Percentiles rank a stretch among this genome's conserved stretches.
Evolutionary conservation across 768 basidiomycete species (phyloP).

Genomic region (Lanmaoa pseudosensibilis): DNA sequence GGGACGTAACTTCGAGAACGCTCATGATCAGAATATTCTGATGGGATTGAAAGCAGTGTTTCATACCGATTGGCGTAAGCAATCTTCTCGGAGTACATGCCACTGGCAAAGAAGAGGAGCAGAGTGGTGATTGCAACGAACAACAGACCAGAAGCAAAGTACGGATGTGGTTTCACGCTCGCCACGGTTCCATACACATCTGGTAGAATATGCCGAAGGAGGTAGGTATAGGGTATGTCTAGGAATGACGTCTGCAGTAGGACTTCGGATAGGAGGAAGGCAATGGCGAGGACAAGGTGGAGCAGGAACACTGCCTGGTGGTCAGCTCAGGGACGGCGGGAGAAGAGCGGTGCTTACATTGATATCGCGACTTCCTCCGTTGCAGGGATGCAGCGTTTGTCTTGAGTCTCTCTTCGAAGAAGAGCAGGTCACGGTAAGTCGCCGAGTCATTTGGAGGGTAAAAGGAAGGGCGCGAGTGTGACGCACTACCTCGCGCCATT

Average conservation of each 20-base stretch:
- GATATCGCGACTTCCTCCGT: slow-evolving; percentile 77
- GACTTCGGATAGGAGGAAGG: slow-evolving; percentile 74
- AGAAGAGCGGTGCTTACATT: slow-evolving; percentile 50
- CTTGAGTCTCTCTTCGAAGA: slow-evolving; percentile 97
- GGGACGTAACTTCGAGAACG: slow-evolving; percentile 77
- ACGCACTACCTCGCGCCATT: slow-evolving; percentile 26
- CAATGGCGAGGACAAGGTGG: slow-evolving; percentile 65
- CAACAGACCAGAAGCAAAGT: slow-evolving; percentile 74
- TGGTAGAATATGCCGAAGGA: slow-evolving; percentile 52
- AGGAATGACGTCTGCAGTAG: slow-evolving; percentile 68
- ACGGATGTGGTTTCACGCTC: slow-evolving; percentile 60
- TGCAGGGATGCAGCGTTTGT: slow-evolving; percentile 83
- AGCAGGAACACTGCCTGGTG: slow-evolving; percentile 65
- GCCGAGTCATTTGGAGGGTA: slow-evolving; percentile 70
- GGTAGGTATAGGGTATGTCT: slow-evolving; percentile 56
- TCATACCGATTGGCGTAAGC: slow-evolving; percentile 92
- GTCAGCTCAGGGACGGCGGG: slow-evolving; percentile 20
- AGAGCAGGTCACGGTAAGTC: slow-evolving; percentile 83
- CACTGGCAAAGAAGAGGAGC: slow-evolving; percentile 92
- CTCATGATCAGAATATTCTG: slow-evolving; percentile 15
- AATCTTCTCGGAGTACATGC: slow-evolving; percentile 95
- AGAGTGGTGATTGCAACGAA: slow-evolving; percentile 91
- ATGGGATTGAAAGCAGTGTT: slow-evolving; percentile 8
- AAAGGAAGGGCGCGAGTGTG: slow-evolving; percentile 39
- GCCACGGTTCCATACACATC: slow-evolving; percentile 43